These are phyloP conservation scores for Potentilla sterilis DNA, from an alignment of 306 rosid species.

Conservation along the genomic window DNA sequence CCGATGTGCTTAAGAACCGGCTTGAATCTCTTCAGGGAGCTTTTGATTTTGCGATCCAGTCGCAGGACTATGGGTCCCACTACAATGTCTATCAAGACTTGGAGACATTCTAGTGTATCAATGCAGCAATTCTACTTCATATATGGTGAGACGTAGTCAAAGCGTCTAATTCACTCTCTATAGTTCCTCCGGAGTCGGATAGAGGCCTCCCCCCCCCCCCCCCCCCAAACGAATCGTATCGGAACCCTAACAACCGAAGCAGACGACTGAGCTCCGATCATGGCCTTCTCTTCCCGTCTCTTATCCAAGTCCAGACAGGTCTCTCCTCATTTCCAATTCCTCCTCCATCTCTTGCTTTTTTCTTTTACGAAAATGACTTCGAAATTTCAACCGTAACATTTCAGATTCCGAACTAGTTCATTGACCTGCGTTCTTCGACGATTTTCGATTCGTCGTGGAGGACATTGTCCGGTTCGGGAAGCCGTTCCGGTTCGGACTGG, in stretches of 20 bases:
- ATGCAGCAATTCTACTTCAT: too few relatives aligned
- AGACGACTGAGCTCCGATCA: conserved; percentile 36
- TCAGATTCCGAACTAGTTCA: neutral
- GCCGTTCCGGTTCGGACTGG: conserved; percentile 68
- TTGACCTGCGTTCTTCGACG: too few relatives aligned
- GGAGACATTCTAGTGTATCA: too few relatives aligned
- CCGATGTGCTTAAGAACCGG: conserved; percentile 71
- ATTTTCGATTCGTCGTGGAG: conserved; percentile 79
- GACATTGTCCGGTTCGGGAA: conserved; percentile 78
- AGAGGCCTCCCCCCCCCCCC: too few relatives aligned
- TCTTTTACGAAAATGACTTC: neutral
- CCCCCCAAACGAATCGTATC: neutral
- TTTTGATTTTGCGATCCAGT: conserved; percentile 59
- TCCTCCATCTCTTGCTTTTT: too few relatives aligned
- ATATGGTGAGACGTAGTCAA: too few relatives aligned
- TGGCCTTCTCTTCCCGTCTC: conserved; percentile 78
- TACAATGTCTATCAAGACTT: conserved; percentile 20
- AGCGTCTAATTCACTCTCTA: neutral
- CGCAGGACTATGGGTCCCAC: conserved; percentile 59
- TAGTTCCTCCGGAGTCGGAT: neutral
- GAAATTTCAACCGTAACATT: neutral
- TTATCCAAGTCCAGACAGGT: conserved; percentile 74
- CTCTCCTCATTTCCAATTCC: conserved; percentile 11
- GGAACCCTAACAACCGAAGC: conserved; percentile 29
- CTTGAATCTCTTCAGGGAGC: conserved; percentile 73